Base-by-base conservation (phyloP, 176 grass and related monocot genomes). In the Zoysia japonica region DNA sequence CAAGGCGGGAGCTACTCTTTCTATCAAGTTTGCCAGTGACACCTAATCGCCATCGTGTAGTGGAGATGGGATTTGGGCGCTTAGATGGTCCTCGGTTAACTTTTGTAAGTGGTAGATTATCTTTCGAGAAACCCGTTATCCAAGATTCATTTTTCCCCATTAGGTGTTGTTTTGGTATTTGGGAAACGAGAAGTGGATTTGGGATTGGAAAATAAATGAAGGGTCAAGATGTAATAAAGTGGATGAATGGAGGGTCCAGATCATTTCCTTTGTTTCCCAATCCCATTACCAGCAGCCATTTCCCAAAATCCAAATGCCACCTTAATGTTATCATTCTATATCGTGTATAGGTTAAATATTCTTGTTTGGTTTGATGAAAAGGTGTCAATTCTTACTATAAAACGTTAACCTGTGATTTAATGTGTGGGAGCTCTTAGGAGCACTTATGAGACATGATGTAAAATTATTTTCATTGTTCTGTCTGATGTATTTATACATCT, bases 21-120 rank as follows among this genome's bases (percentile, higher is more conserved):
- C 61, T 98, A 43, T 94, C 95, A 17, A 87, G 78, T 83, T 79
- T 94, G 74, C 95, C 95, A 40, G 86, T 98, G 67, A 92, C 95
- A 77, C 84, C 85, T 83, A 98, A 94, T 72, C 83, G 80, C 68
- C 95, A 98, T 78, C 89, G 92, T 57, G 86, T 94, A 48, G 73
- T 68, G 13, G 95, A 98, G 80, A 89, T 89, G 15, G 82, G 75
- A 71, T 78, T 84, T 80, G 77, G 76, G 47, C 73, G 85, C 89
- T 77, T 92, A 80, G 95, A 98, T 78, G 92, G 88, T 14, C 90
- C 93, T 16, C 86, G 83, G 9, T 81, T 98, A 74, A 43, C 77
- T 85, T 94, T 94, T 94, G 95, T 98, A 85, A 94, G 92, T 72
- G 47, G n/a, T 61, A 61, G 7, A 7, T 61, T 59, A 56, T 47